Base-by-base conservation (phyloP, 441 rosid genomes). In the Lepidium campestre region DNA sequence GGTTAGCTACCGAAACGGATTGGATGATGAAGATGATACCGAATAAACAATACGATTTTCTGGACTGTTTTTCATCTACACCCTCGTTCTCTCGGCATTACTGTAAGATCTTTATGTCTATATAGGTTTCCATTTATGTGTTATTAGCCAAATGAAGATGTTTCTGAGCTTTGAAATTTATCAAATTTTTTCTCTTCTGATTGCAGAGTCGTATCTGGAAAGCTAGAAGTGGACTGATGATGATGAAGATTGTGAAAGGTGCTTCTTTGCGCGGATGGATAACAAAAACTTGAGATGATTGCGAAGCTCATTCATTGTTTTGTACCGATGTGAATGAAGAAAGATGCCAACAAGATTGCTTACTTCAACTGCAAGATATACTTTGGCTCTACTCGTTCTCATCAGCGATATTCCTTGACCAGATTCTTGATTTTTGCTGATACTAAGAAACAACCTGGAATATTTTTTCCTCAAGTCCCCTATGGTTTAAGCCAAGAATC, bases 1-100 rank as follows among this genome's bases (percentile, higher is more conserved):
- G 58, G 89, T 89, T 75, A 71, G 76, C 41, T 81, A 78, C 60
- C 47, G 85, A 67, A 79, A 85, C 42, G 72, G 77, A 34, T 72
- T 64, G 57, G 79, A 75, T 42, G 84, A 60, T 3, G 85, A 81
- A 59, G 91, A 78, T 27, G 72, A 55, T 2, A 47, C 14, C 2
- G 79, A 75, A 46, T 71, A 61, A 57, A 57, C 47, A 22, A 27
- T 22, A 22, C 34, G 12, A 20, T 5, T n/a, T 20, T 37, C 4
- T 56, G 37, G 19, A 20, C 19, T 19, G 29, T 20, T 56, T 2
- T 37, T 20, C 45, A 13, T 56, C 19, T 35, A 55, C 60, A 54
- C 44, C 8, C 62, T 57, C n/a, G 2, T 36, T 57, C 46, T 57
- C 14, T 56, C 13, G 19, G 19, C 4, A 36, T 36, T 35, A 56